Percentiles rank a stretch among this genome's conserved stretches.
phyloP scores from a whole-genome alignment of 75 land plant species.

The Pinus taeda region DNA sequence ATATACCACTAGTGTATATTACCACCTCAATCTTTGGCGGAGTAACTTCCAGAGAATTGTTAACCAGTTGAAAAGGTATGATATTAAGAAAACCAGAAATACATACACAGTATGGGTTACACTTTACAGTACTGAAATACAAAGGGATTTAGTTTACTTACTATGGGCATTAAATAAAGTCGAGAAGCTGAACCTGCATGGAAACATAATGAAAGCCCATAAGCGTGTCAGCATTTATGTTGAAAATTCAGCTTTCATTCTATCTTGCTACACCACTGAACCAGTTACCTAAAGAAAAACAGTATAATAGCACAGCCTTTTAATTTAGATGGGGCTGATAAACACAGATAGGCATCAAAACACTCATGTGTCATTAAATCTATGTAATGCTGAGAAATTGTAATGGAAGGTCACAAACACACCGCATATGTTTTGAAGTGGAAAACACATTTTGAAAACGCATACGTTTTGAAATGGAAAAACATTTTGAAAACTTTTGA shows the following conservation, averaged over 20 bases:
- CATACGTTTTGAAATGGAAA: too few relatives aligned
- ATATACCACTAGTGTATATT: neutral
- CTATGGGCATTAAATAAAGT: neutral
- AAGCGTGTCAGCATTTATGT: neutral
- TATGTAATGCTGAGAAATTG: too few relatives aligned
- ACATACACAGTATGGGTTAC: neutral
- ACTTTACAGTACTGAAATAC: neutral
- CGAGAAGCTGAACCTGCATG: conserved; percentile 5
- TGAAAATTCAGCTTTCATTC: neutral
- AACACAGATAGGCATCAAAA: too few relatives aligned
- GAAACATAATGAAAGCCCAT: neutral
- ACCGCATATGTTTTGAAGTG: too few relatives aligned
- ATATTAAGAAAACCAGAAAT: neutral
- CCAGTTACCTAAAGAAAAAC: neutral
- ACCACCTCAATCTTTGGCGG: too few relatives aligned
- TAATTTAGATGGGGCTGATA: too few relatives aligned
- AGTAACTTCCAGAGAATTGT: neutral
- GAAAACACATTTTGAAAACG: too few relatives aligned
- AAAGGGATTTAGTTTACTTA: neutral
- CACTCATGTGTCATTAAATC: too few relatives aligned
- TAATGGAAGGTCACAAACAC: too few relatives aligned
- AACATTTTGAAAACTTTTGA: too few relatives aligned
- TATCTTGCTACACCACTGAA: neutral
- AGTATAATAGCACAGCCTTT: neutral
- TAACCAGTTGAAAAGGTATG: neutral